Evolutionary conservation across 768 basidiomycete species (phyloP).

Genomic region (Udeniomyces megalosporus): DNA sequence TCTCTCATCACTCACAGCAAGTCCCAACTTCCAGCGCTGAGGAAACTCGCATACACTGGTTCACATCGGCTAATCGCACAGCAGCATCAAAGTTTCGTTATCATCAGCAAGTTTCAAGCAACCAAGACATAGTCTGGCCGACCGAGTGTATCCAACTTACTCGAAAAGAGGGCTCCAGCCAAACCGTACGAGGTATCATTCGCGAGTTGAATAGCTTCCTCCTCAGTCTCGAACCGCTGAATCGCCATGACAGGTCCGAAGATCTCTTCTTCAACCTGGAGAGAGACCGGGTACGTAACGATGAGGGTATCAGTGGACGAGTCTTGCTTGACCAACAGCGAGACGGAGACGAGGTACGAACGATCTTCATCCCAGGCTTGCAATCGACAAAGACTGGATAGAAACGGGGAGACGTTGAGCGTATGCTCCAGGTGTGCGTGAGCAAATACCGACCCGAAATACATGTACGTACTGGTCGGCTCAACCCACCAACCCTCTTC

Average conservation of each 20-base stretch:
- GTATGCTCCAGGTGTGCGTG: too few species aligned
- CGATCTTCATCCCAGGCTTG: neutral
- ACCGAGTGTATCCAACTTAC: neutral
- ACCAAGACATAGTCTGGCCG: neutral
- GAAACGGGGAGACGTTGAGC: too few species aligned
- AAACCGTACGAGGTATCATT: constrained; percentile 82
- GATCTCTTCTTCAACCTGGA: constrained; percentile 40
- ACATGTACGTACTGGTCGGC: neutral
- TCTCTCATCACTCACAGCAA: neutral
- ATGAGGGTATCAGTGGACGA: neutral
- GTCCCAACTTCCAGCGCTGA: neutral
- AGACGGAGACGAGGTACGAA: neutral
- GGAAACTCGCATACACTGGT: neutral
- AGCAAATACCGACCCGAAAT: neutral
- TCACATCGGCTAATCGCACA: neutral
- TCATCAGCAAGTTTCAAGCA: too few species aligned
- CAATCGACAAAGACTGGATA: constrained; percentile 1
- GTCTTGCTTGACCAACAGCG: neutral
- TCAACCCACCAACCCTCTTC: constrained; percentile 1
- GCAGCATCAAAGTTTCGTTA: neutral
- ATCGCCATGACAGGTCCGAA: constrained; percentile 85
- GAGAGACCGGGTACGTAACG: neutral
- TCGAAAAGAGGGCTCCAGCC: constrained; percentile 40
- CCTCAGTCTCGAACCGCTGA: constrained; percentile 69
- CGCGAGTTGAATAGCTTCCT: constrained; percentile 66